Evolutionary conservation across 805 yeast genomes (phyloP), one percentile per base, ranked within the genome.

Genomic region (Saccharomycopsis olivae): DNA sequence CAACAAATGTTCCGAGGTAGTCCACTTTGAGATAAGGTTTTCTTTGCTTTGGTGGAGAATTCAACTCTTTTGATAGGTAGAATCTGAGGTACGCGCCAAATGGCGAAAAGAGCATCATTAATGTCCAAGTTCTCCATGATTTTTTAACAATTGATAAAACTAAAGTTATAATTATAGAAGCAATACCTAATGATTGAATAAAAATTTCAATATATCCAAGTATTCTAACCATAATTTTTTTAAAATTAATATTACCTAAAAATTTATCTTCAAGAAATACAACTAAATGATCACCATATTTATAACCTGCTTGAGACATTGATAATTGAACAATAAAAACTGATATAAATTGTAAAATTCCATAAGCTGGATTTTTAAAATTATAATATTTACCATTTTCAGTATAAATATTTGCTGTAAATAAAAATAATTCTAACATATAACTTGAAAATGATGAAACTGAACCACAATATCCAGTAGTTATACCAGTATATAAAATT

Each of bases 401-500:
- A n/a, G n/a, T n/a, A n/a, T n/a, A n/a, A 3, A 65, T 55, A 49
- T 73, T 65, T 1, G 76, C 64, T 5, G 79, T 60, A 41, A 60
- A 58, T 17, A 63, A 53, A 49, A 78, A 76, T 2, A 71, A 55
- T 46, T 78, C 84, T 4, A 73, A 51, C 2, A 80, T 61, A 43
- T 78, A 59, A 0, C 86, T 62, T 2, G 94, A 78, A 50, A 83
- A 84, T 1, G 95, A 80, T 1, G 95, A 81, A 30, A 79, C 62
- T 0, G 86, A 66, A 0, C 96, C 96, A 58, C 95, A 85, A 51
- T 74, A 77, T 0, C 95, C 96, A 0, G 87, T 74, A 1, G 88
- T 73, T 5, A 83, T 47, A 0, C 83, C 86, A 2, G 65, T 60
- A 47, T 72, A 75, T 1, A 81, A 45, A 0, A 74, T 69, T 8